phyloP scores from a whole-genome alignment of 495 filamentous ascomycete species.

The Pseudomonodictys pantanalensis region DNA sequence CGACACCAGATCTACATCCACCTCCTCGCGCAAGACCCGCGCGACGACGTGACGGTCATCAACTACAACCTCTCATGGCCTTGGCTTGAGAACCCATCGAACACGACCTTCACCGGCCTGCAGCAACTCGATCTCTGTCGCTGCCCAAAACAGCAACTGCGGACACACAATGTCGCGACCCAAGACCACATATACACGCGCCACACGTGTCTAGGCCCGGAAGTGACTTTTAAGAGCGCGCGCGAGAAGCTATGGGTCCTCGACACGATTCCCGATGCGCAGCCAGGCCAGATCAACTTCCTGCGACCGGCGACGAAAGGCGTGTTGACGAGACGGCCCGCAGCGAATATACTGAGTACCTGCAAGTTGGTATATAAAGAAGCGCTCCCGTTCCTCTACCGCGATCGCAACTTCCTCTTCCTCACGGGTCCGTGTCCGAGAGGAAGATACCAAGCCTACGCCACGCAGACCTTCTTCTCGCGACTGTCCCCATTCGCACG shows the following conservation, averaged over 20 bases:
- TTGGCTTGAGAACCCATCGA: slow-evolving; percentile 4
- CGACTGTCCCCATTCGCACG: slow-evolving; percentile 3
- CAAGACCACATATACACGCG: slow-evolving; percentile 23
- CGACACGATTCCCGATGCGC: slow-evolving; percentile 3
- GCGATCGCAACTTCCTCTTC: slow-evolving; percentile 18
- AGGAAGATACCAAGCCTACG: slow-evolving; percentile 25
- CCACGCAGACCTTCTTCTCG: slow-evolving; percentile 8
- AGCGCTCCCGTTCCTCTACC: slow-evolving; percentile 13
- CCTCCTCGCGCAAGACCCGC: slow-evolving; percentile 4
- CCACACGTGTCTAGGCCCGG: slow-evolving; percentile 9
- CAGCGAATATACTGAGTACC: not conserved
- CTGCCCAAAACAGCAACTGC: slow-evolving; percentile 1
- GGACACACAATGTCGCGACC: not conserved
- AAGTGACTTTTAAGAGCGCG: not conserved
- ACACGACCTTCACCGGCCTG: slow-evolving; percentile 7
- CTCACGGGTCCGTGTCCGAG: slow-evolving; percentile 14
- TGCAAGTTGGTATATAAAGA: slow-evolving; percentile 16
- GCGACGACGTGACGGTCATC: slow-evolving; percentile 15
- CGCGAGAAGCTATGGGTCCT: not conserved
- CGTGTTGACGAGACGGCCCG: not conserved
- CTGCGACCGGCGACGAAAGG: slow-evolving; percentile 8
- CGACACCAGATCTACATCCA: slow-evolving; percentile 18
- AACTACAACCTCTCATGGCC: slow-evolving; percentile 20
- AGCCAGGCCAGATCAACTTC: slow-evolving; percentile 8
- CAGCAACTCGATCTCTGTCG: slow-evolving; percentile 21